These are phyloP conservation scores for Cochlearia excelsa DNA, from an alignment of 345 rosid genomes.

Conservation along the genomic window DNA sequence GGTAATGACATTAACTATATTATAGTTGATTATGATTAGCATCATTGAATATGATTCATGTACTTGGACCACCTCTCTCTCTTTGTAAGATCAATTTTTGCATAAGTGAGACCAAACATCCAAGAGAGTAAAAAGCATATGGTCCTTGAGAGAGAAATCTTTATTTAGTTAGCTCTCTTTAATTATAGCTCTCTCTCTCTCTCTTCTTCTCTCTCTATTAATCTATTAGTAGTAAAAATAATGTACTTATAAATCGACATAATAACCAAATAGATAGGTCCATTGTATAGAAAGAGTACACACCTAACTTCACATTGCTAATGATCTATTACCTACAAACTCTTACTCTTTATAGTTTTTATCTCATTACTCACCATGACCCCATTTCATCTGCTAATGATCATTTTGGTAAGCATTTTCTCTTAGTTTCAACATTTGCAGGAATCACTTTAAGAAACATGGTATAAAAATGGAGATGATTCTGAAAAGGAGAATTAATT, in stretches of 20 bases:
- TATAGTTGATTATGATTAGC: slow-evolving; percentile 24
- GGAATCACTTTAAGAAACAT: slow-evolving; percentile 31
- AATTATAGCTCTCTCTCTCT: slow-evolving; percentile 22
- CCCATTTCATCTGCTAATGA: slow-evolving; percentile 28
- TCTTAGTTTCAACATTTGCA: slow-evolving; percentile 30
- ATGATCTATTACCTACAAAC: slow-evolving; percentile 36
- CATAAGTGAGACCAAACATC: slow-evolving; percentile 32
- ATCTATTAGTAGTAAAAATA: slow-evolving; percentile 16
- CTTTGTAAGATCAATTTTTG: slow-evolving; percentile 28
- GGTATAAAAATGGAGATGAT: slow-evolving; percentile 24
- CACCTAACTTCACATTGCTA: slow-evolving; percentile 36
- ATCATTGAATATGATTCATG: slow-evolving; percentile 30
- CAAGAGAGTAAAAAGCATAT: slow-evolving; percentile 22
- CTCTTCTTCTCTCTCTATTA: slow-evolving; percentile 9
- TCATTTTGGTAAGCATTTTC: slow-evolving; percentile 30
- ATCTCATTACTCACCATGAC: slow-evolving; percentile 32
- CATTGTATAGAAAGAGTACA: slow-evolving; percentile 32
- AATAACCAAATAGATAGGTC: slow-evolving; percentile 25
- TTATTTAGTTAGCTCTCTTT: slow-evolving; percentile 10
- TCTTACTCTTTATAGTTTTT: slow-evolving; percentile 29
- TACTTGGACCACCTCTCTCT: slow-evolving; percentile 32
- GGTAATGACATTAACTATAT: slow-evolving; percentile 14
- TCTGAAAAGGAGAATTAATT: slow-evolving; percentile 17
- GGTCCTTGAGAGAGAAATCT: slow-evolving; percentile 39
- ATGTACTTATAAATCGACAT: slow-evolving; percentile 32